These are phyloP conservation scores for Fusarium armeniacum DNA, from an alignment of 2,329 filamentous ascomycete species.

Conservation along the genomic window DNA sequence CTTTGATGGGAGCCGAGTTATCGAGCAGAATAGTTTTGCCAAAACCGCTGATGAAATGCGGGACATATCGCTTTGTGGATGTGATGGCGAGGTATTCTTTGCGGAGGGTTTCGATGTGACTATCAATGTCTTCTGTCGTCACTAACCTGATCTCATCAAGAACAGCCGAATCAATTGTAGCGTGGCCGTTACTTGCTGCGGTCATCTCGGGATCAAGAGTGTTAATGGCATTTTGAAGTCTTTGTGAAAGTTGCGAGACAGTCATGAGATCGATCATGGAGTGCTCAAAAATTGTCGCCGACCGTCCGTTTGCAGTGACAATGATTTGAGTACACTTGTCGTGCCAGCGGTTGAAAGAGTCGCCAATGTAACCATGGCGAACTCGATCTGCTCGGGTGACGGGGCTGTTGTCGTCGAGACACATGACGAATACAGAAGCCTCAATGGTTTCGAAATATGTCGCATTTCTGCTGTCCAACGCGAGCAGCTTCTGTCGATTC, in stretches of 20 bases:
- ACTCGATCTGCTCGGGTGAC: slow-evolving; percentile 13
- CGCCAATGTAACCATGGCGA: slow-evolving; percentile 9
- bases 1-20: slow-evolving; percentile 11
- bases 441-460: neutral
- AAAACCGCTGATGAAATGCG: slow-evolving; percentile 3
- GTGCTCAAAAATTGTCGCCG: slow-evolving; percentile 16
- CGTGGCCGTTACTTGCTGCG: neutral
- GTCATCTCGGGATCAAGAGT: neutral
- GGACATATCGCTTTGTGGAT: slow-evolving; percentile 11
- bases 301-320: slow-evolving; percentile 13
- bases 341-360: slow-evolving; percentile 22
- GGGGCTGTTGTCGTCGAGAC: slow-evolving; percentile 18
- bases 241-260: slow-evolving; percentile 7
- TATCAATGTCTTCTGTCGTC: slow-evolving; percentile 3
- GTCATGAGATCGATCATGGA: slow-evolving; percentile 26
- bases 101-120: neutral
- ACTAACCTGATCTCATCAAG: neutral
- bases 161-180: neutral
- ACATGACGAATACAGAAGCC: slow-evolving; percentile 16
- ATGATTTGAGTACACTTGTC: slow-evolving; percentile 18
- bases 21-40: slow-evolving; percentile 1
- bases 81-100: slow-evolving; percentile 8
- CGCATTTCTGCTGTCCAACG: neutral
- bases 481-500: slow-evolving; percentile 10
- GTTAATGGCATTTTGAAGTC: slow-evolving; percentile 2